Evolutionary conservation across 2,329 filamentous ascomycete genomes (phyloP).

Genomic region (Domatiomyces catenatus): DNA sequence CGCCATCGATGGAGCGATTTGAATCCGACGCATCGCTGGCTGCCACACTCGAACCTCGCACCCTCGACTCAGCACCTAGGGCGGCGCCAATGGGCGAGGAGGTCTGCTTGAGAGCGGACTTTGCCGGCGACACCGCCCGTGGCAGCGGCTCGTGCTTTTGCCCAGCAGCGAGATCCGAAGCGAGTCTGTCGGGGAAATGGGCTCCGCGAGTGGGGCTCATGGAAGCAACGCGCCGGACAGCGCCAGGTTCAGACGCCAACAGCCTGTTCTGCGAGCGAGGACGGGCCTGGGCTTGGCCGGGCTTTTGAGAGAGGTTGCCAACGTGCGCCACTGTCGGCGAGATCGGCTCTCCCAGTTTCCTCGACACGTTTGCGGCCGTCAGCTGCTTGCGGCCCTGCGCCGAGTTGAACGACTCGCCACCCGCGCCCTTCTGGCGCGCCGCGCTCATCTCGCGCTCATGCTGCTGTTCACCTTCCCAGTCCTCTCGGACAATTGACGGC

Average conservation of each 20-base stretch:
- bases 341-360: conserved; percentile 13
- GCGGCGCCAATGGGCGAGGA: conserved; percentile 20
- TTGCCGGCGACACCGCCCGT: conserved; percentile 45
- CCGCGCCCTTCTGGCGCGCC: conserved; percentile 1
- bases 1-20: conserved; percentile 30
- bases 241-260: conserved; percentile 4
- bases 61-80: neutral
- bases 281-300: conserved; percentile 1
- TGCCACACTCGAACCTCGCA: conserved; percentile 18
- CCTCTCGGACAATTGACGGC: conserved; percentile 28
- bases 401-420: neutral
- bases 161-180: conserved; percentile 31
- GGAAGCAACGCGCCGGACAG: conserved; percentile 21
- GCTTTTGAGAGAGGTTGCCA: neutral
- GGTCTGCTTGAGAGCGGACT: conserved; percentile 43
- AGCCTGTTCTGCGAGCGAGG: conserved; percentile 1
- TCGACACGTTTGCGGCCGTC: conserved; percentile 16
- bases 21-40: conserved; percentile 45
- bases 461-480: conserved; percentile 26
- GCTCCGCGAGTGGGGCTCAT: conserved; percentile 41
- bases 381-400: conserved; percentile 5
- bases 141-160: conserved; percentile 42
- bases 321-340: conserved; percentile 1
- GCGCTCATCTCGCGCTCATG: conserved; percentile 11
- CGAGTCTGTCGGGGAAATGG: conserved; percentile 40